Conservation (phyloP, 768 basidiomycete species). For the Suillus subaureus region DNA sequence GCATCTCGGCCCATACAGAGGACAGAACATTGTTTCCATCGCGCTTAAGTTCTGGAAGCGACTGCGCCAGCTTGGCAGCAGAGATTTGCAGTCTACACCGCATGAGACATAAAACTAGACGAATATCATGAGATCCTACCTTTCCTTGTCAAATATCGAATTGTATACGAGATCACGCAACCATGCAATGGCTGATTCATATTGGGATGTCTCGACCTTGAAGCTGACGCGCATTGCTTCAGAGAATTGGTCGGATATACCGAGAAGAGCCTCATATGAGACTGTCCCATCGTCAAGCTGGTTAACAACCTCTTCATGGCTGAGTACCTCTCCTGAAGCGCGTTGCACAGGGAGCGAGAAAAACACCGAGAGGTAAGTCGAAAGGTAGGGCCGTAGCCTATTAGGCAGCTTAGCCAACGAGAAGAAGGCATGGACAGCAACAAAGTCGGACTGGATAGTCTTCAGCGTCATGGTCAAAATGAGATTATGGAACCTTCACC, state of each 20-base stretch:
- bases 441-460: slow-evolving; percentile 80
- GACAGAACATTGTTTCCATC: slow-evolving; percentile 80
- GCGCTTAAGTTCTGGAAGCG: slow-evolving; percentile 88
- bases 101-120: slow-evolving; percentile 9
- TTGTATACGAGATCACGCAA: slow-evolving; percentile 78
- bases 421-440: slow-evolving; percentile 77
- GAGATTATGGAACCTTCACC: slow-evolving; percentile 41
- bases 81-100: slow-evolving; percentile 72
- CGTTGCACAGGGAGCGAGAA: slow-evolving; percentile 85
- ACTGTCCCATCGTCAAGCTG: slow-evolving; percentile 91
- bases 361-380: slow-evolving; percentile 79
- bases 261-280: slow-evolving; percentile 74
- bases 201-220: slow-evolving; percentile 81
- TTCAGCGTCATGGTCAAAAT: slow-evolving; percentile 6
- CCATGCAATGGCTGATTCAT: slow-evolving; percentile 85
- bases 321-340: slow-evolving; percentile 65
- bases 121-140: slow-evolving; percentile 44
- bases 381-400: slow-evolving; percentile 79
- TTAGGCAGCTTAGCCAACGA: slow-evolving; percentile 75
- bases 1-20: slow-evolving; percentile 65
- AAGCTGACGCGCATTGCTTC: slow-evolving; percentile 77
- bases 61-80: slow-evolving; percentile 87
- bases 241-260: slow-evolving; percentile 63
- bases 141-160: slow-evolving; percentile 75
- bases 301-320: slow-evolving; percentile 90